Evolutionary conservation across 441 rosid genomes (phyloP), one percentile per base, ranked within the genome.

Genomic region (Heliophila coronopifolia): DNA sequence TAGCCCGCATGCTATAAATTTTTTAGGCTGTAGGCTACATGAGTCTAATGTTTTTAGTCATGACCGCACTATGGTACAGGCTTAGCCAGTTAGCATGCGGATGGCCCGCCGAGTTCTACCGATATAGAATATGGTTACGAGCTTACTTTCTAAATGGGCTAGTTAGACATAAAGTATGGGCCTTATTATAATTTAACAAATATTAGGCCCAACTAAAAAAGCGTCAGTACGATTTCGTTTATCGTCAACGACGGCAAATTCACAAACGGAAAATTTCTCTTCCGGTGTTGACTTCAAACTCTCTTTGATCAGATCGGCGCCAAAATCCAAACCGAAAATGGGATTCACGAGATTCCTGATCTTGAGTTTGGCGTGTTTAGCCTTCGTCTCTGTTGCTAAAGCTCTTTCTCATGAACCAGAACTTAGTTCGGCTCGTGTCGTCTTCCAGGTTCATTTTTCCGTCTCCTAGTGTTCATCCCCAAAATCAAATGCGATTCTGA

Each of bases 381-480:
- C 47, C 1, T 28, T 71, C 45, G 32, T 66, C 28, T 44, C 60
- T 26, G 12, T 62, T 34, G 67, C 33, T 4, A 69, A 47, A 24
- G 68, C 66, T 35, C 54, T 58, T 3, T 58, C 84, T 23, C 51
- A 61, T 28, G 89, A 79, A 15, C 90, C 90, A 9, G 73, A 71
- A 52, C 76, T 90, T 17, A 61, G 90, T 31, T 82, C 95, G 7
- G 76, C 83, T 55, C 95, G 90, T 39, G 94, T 86, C 59, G 92
- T 82, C 62, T 90, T 86, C 50, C 96, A 86, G 92, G 95, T 90
- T 54, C 45, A 36, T n/a, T 6, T 16, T 37, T 9, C 0, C 26
- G 3, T 45, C 36, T 17, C 18, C 7, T 19, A 40, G 11, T 11
- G 15, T n/a, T 9, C 31, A 11, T 12, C n/a, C 0, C 30, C 31